These are phyloP conservation scores for Ophiocordyceps sinensis DNA, from an alignment of 2,329 filamentous ascomycete species.

Conservation along the genomic window DNA sequence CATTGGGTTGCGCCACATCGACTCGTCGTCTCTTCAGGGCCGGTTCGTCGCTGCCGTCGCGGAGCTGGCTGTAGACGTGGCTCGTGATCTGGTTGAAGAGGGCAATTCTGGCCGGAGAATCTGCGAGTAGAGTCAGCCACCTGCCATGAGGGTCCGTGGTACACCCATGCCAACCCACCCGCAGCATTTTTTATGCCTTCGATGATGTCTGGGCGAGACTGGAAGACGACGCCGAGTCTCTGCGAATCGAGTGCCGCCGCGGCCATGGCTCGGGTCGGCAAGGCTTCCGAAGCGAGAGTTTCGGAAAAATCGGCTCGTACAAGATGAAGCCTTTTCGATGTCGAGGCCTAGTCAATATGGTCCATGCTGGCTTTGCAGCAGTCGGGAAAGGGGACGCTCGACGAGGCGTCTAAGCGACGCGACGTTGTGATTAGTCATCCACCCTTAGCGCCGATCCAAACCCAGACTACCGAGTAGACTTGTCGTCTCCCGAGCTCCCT, in stretches of 20 bases:
- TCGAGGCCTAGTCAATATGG: neutral
- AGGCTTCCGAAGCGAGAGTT: neutral
- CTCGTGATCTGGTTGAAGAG: constrained; percentile 43
- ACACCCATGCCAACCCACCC: constrained; percentile 20
- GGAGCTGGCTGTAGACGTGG: constrained; percentile 32
- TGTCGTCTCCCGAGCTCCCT: neutral
- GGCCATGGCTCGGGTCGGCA: constrained; percentile 19
- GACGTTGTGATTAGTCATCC: constrained; percentile 2
- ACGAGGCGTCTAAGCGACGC: neutral
- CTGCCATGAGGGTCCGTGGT: neutral
- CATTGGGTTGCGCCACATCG: constrained; percentile 22
- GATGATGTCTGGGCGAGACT: constrained; percentile 41
- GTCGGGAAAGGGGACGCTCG: neutral
- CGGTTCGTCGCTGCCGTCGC: constrained; percentile 23
- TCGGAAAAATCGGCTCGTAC: neutral
- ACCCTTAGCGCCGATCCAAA: neutral
- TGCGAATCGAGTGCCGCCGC: constrained; percentile 30
- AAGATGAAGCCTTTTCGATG: neutral
- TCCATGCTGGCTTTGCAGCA: neutral
- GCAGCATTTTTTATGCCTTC: constrained; percentile 36
- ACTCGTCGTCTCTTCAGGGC: constrained; percentile 38
- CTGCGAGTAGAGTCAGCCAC: constrained; percentile 15
- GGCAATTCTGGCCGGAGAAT: constrained; percentile 31
- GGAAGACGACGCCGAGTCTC: constrained; percentile 36
- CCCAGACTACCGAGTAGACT: neutral